Evolutionary conservation across 1,284 basidiomycete species (phyloP).

Genomic region (Trichosporon ovoides): DNA sequence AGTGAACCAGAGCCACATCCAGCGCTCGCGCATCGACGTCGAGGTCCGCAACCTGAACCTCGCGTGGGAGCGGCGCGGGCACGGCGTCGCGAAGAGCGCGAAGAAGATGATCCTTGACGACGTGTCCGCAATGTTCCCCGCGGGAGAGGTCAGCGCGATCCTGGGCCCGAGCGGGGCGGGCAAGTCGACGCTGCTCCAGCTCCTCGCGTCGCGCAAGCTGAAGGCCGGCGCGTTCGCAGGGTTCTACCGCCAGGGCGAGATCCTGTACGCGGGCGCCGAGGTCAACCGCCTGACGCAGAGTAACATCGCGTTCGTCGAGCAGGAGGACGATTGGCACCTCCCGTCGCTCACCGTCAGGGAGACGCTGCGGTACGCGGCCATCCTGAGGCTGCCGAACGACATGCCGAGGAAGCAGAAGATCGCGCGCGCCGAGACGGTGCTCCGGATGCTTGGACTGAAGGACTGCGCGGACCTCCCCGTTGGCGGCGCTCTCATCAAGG

Average conservation of each 20-base stretch:
- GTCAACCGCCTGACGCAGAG: constrained; percentile 33
- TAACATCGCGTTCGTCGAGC: constrained; percentile 54
- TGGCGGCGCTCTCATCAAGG: constrained; percentile 53
- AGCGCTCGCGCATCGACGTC: constrained; percentile 46
- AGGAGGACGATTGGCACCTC: constrained; percentile 54
- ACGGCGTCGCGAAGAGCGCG: constrained; percentile 25
- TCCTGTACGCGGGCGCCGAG: constrained; percentile 45
- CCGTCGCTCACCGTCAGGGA: constrained; percentile 51
- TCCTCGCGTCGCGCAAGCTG: constrained; percentile 49
- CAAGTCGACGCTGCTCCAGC: constrained; percentile 51
- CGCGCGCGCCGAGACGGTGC: constrained; percentile 53
- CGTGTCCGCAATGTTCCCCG: constrained; percentile 49
- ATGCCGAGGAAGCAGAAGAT: constrained; percentile 50
- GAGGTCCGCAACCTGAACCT: constrained; percentile 40
- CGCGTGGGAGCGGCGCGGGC: constrained; percentile 36
- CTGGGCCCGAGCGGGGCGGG: constrained; percentile 52
- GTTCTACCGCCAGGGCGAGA: constrained; percentile 41
- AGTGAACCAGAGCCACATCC: constrained; percentile 45
- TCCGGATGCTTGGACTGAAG: constrained; percentile 53
- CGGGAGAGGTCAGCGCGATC: constrained; percentile 53
- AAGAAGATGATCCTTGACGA: constrained; percentile 50
- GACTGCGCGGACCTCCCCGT: constrained; percentile 56
- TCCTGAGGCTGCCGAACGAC: constrained; percentile 51
- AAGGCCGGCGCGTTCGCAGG: constrained; percentile 43
- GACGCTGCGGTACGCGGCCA: constrained; percentile 53